Base-by-base conservation (phyloP, 108 stramenopile species). In the Cyclotella choctawhatcheeana region DNA sequence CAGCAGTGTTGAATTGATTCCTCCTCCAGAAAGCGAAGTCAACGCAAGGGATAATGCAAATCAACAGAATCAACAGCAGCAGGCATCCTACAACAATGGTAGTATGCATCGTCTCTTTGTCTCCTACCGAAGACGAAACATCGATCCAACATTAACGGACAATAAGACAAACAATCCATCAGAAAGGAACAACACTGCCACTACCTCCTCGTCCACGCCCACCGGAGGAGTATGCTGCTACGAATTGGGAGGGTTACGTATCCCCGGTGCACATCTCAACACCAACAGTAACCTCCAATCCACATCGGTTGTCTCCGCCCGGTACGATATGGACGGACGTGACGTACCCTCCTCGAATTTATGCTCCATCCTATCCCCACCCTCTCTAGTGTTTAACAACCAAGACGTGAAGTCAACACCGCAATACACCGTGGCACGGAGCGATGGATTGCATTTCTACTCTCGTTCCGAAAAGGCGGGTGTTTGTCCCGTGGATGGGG, bases 251-350 rank as follows among this genome's bases (percentile, higher is more conserved):
- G 50, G 86, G 33, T 79, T 90, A 18, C 67, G 84, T 37, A 65
- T 77, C 20, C 77, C 69, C 25, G 59, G 77, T 12, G 48, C 76
- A 8, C 20, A 31, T 31, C 27, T 56, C 87, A n/a, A 71, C 88
- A 21, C 82, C 81, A 35, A 79, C 79, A 35, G 61, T 68, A 7
- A 30, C 64, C 55, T 43, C 1, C 2, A 74, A 73, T 61, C 61
- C 71, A n/a, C 78, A n/a, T n/a, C 78, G 0, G 71, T 81, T n/a
- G 71, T 77, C 1, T 77, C 76, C 35, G 86, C 93, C 14, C 79
- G 93, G 44, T 87, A 91, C 64, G 93, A 94, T 70, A 78, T 94
- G 72, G 93, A 94, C 67, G 88, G 88, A 30, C 73, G 89, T 27
- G 77, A 78, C 26, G 88, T 89, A 14, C 58, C 60, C 4, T 79